Conservation (phyloP, 2,329 filamentous ascomycete genomes). For the Fusarium drepaniforme region DNA sequence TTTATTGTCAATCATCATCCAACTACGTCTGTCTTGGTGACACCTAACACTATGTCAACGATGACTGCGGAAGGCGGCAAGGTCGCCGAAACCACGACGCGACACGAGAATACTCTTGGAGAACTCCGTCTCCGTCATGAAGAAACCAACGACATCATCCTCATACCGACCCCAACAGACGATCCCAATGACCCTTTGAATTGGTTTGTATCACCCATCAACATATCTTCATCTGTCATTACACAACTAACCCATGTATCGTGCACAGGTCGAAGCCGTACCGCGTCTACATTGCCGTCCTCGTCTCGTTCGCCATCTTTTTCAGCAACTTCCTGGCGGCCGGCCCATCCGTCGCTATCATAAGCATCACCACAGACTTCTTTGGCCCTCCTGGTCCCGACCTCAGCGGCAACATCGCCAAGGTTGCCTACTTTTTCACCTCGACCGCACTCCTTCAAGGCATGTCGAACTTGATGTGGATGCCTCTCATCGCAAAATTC, state of each 20-base stretch:
- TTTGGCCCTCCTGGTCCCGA: constrained; percentile 12
- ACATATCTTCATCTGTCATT: not conserved
- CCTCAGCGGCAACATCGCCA: constrained; percentile 19
- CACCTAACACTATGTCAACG: not conserved
- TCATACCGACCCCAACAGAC: constrained; percentile 59
- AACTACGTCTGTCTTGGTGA: not conserved
- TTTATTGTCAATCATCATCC: not conserved
- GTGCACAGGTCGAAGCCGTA: constrained; percentile 48
- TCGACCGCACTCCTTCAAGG: constrained; percentile 26
- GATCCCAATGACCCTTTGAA: constrained; percentile 63
- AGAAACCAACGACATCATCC: constrained; percentile 57
- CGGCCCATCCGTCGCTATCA: constrained; percentile 25
- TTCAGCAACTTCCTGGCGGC: constrained; percentile 30
- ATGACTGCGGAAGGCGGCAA: not conserved
- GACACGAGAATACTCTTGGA: constrained; percentile 19
- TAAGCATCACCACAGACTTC: constrained; percentile 23
- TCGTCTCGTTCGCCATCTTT: constrained; percentile 28
- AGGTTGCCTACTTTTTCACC: constrained; percentile 31
- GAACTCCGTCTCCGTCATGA: constrained; percentile 27
- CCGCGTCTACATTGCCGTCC: constrained; percentile 25
- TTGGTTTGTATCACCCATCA: constrained; percentile 33
- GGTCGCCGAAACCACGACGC: not conserved
- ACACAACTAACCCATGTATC: not conserved
- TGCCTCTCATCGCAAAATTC: constrained; percentile 31
- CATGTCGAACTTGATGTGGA: constrained; percentile 30